Evolutionary conservation across 805 yeast genomes (phyloP).

Genomic region (Crinitomyces ghanaensis): DNA sequence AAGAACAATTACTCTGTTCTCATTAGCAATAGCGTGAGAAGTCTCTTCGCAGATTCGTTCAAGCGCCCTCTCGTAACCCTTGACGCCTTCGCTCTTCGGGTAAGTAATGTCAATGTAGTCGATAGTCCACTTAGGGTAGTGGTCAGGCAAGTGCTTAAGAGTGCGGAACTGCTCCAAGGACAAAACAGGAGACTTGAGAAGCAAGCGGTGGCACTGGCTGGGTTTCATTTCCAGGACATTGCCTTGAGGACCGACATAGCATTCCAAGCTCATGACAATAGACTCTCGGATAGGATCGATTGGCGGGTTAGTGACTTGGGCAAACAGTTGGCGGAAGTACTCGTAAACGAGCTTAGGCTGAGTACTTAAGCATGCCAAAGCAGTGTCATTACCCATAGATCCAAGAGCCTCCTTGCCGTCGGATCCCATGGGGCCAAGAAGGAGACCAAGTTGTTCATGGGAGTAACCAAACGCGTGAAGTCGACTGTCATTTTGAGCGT

Average conservation of each 20-base stretch:
- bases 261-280: conserved; percentile 93
- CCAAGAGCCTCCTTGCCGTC: conserved; percentile 92
- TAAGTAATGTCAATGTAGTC: conserved; percentile 82
- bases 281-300: conserved; percentile 96
- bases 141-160: conserved; percentile 55
- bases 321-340: conserved; percentile 90
- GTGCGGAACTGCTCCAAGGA: conserved; percentile 65
- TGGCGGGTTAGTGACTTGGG: conserved; percentile 98
- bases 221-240: conserved; percentile 88
- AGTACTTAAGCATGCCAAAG: conserved; percentile 87
- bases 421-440: conserved; percentile 87
- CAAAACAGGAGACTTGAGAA: conserved; percentile 73
- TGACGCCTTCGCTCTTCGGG: conserved; percentile 66
- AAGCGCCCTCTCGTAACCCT: conserved; percentile 74
- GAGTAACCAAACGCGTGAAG: conserved; percentile 84
- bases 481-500: conserved; percentile 72
- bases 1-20: conserved; percentile 62
- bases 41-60: conserved; percentile 85
- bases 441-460: conserved; percentile 75
- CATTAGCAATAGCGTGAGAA: conserved; percentile 66
- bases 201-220: conserved; percentile 78
- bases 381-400: conserved; percentile 97
- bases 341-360: conserved; percentile 87
- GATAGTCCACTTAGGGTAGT: conserved; percentile 80
- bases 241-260: conserved; percentile 98